Conservation (phyloP, 306 rosid species). For the Ormosia semicastrata region DNA sequence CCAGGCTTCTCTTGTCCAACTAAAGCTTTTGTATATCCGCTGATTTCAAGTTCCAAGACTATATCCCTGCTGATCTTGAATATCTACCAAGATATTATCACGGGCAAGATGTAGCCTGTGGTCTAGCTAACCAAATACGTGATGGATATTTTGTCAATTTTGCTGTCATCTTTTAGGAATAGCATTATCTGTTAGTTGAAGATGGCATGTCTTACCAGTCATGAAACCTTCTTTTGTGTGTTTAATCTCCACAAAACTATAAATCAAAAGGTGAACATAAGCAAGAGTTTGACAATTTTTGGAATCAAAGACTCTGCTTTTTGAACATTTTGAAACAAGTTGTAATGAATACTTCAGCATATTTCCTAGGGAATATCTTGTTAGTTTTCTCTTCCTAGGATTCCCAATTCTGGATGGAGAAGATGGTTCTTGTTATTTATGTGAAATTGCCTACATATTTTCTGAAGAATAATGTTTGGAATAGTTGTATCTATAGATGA, state of each 20-base stretch:
- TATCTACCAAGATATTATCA: not conserved
- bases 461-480: not conserved
- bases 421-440: not conserved
- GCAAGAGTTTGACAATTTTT: not conserved
- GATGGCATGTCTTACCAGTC: not conserved
- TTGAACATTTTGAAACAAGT: constrained; percentile 15
- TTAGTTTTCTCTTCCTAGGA: not conserved
- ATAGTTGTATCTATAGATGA: not conserved
- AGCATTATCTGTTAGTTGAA: constrained; percentile 8
- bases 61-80: not conserved
- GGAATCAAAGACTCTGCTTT: not conserved
- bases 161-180: not conserved
- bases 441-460: not conserved
- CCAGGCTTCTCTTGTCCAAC: constrained; percentile 2
- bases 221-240: not conserved
- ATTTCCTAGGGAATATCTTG: not conserved
- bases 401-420: not conserved
- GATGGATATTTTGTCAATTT: not conserved
- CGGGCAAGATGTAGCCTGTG: not conserved
- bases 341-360: not conserved
- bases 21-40: not conserved
- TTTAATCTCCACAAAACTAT: not conserved
- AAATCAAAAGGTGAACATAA: not conserved
- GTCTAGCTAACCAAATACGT: not conserved
- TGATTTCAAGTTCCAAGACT: constrained; percentile 5